Conservation (phyloP, 768 basidiomycete genomes). For the Paxillus ammoniavirescens region DNA sequence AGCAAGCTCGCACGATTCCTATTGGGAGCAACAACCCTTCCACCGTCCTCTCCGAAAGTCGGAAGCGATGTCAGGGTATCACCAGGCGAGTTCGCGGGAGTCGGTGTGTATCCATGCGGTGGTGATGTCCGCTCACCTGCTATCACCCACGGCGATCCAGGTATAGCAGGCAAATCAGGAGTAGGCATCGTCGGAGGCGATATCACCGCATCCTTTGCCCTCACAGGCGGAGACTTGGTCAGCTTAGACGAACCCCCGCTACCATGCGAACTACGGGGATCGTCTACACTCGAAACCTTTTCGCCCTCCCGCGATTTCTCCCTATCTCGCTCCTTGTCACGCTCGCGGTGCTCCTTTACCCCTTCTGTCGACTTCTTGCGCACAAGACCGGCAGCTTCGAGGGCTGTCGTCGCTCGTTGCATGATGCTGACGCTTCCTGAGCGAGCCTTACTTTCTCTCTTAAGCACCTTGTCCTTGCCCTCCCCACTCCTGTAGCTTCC, state of each 20-base stretch:
- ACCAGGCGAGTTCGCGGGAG: slow-evolving; percentile 54
- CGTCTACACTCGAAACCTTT: slow-evolving; percentile 45
- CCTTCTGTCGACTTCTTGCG: slow-evolving; percentile 79
- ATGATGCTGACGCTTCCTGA: slow-evolving; percentile 94
- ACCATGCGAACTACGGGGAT: slow-evolving; percentile 64
- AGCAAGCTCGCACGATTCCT: slow-evolving; percentile 79
- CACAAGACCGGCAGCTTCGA: slow-evolving; percentile 83
- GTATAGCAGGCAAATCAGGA: slow-evolving; percentile 34
- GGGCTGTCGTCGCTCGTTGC: slow-evolving; percentile 89
- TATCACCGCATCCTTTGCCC: slow-evolving; percentile 43
- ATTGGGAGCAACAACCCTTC: slow-evolving; percentile 36
- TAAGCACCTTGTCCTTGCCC: slow-evolving; percentile 48
- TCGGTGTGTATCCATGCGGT: slow-evolving; percentile 35
- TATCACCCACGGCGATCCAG: slow-evolving; percentile 75
- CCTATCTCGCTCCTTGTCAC: slow-evolving; percentile 34
- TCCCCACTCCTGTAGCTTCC: slow-evolving; percentile 55
- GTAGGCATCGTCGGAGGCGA: slow-evolving; percentile 55
- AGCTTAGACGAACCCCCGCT: slow-evolving; percentile 57
- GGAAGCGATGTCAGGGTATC: slow-evolving; percentile 50
- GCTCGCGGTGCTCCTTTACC: slow-evolving; percentile 61
- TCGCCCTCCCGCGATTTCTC: slow-evolving; percentile 46
- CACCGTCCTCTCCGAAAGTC: slow-evolving; percentile 33
- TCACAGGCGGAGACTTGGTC: slow-evolving; percentile 68
- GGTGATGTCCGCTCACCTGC: slow-evolving; percentile 44
- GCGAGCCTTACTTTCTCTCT: slow-evolving; percentile 58